Evolutionary conservation across 2,329 filamentous ascomycete species (phyloP), one percentile per base, ranked within the genome.

Genomic region (Talaromyces sp.): DNA sequence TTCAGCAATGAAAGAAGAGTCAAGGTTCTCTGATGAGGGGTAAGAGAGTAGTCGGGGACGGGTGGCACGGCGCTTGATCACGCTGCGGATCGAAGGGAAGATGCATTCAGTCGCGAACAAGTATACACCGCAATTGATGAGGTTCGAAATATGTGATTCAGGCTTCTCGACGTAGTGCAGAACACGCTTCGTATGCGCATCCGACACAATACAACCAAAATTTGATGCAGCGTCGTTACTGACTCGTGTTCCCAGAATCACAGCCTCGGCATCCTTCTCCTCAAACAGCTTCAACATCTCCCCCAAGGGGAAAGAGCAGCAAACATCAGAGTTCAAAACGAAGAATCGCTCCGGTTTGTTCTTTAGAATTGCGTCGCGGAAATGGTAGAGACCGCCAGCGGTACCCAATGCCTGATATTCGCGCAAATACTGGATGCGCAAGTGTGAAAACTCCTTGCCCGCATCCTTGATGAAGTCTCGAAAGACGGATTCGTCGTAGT

Each of bases 141-240:
- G 85, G 83, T 97, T 97, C 75, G 91, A 96, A 80, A 99, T 97
- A 80, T 96, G 91, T 64, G 91, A 93, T 80, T 99, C 94, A 70
- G 95, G 95, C 84, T 98, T 98, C 86, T 98, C 95, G 77, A 99
- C 95, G 81, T 99, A 98, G 83, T 99, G 95, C 67, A 98, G 89
- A 54, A 99, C 95, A 70, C 94, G 92, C 78, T 94, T 93, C 69
- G 91, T 96, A 81, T 97, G 92, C 50, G 90, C 83, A 79, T 99
- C 95, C 64, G 91, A 95, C 65, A 98, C 95, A 74, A 98, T 96
- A 85, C 95, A 99, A 68, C 95, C 95, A 77, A 98, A 99, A 84
- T 98, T 98, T 73, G 87, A 90, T 37, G 95, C 94, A 22, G 93
- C 91, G 65, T 98, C 94, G 74, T 96, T 92, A 75, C 88, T 89